phyloP scores from a whole-genome alignment of 106 monocot genomes.

The Agapanthus africanus region DNA sequence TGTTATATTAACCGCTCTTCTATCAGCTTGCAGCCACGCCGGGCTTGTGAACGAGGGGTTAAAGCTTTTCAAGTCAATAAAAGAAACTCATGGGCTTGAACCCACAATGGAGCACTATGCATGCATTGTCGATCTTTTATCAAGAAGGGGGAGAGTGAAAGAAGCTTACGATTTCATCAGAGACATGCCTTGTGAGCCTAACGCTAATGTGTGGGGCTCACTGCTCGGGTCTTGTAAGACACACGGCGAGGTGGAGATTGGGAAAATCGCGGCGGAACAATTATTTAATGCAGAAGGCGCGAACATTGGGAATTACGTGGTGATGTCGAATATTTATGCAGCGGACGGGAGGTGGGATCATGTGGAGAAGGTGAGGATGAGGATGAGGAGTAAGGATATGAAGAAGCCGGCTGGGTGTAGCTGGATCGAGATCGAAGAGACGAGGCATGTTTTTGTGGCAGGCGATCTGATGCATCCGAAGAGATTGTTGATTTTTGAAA shows the following conservation, averaged over 20 bases:
- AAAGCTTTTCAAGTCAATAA: slow-evolving; percentile 41
- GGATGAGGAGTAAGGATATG: slow-evolving; percentile 49
- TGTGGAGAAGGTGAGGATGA: slow-evolving; percentile 50
- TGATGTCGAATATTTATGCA: slow-evolving; percentile 80
- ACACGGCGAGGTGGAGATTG: slow-evolving; percentile 50
- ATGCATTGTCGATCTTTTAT: slow-evolving; percentile 58
- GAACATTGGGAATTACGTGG: slow-evolving; percentile 62
- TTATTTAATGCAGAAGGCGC: slow-evolving; percentile 33
- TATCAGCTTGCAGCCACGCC: slow-evolving; percentile 73
- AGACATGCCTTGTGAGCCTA: slow-evolving; percentile 45
- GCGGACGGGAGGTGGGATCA: slow-evolving; percentile 56
- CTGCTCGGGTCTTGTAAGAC: slow-evolving; percentile 48
- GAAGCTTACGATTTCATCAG: slow-evolving; percentile 49
- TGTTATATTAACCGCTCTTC: slow-evolving; percentile 38
- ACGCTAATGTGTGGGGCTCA: slow-evolving; percentile 49
- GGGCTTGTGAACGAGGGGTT: slow-evolving; percentile 51
- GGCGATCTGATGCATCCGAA: slow-evolving; percentile 52
- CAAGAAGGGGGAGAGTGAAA: slow-evolving; percentile 41
- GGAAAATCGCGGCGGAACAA: slow-evolving; percentile 34
- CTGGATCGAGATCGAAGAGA: slow-evolving; percentile 54
- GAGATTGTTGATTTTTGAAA: slow-evolving; percentile 30
- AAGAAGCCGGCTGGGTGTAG: slow-evolving; percentile 74
- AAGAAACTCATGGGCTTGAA: slow-evolving; percentile 21
- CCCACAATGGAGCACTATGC: slow-evolving; percentile 69
- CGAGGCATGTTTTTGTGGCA: slow-evolving; percentile 55